A percentile compares a stretch with the other conserved stretches of the same genome.
Conservation (phyloP, 2,329 filamentous ascomycete genomes). For the Aureobasidium leucospermi region DNA sequence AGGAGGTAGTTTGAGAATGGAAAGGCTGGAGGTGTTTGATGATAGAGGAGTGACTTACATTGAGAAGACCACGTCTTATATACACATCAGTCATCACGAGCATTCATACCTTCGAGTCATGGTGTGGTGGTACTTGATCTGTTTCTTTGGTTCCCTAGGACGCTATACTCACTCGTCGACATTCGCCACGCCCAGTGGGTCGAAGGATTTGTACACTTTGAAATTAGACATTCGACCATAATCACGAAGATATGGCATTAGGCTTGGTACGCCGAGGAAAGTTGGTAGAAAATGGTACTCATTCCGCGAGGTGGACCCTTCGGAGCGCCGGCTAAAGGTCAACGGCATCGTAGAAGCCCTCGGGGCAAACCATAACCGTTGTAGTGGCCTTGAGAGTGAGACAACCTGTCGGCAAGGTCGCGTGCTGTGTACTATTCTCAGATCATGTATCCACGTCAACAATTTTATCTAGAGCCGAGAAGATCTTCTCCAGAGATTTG, state of each 20-base stretch:
- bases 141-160: not conserved
- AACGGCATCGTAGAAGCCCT: conserved; percentile 9
- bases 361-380: not conserved
- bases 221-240: not conserved
- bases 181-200: not conserved
- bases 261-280: not conserved
- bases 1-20: not conserved
- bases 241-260: not conserved
- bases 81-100: not conserved
- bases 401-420: not conserved
- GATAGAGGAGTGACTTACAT: not conserved
- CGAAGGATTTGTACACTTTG: conserved; percentile 1
- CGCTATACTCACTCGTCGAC: conserved; percentile 7
- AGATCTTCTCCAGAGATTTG: conserved; percentile 4
- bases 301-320: conserved; percentile 5
- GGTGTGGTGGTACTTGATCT: not conserved
- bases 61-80: not conserved
- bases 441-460: not conserved
- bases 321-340: not conserved
- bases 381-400: conserved; percentile 8
- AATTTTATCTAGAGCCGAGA: not conserved
- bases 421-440: not conserved
- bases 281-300: conserved; percentile 11
- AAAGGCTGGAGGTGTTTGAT: not conserved
- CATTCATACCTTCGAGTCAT: not conserved